phyloP scores from a whole-genome alignment of 1,284 basidiomycete genomes.

The Kwoniella shivajii region DNA sequence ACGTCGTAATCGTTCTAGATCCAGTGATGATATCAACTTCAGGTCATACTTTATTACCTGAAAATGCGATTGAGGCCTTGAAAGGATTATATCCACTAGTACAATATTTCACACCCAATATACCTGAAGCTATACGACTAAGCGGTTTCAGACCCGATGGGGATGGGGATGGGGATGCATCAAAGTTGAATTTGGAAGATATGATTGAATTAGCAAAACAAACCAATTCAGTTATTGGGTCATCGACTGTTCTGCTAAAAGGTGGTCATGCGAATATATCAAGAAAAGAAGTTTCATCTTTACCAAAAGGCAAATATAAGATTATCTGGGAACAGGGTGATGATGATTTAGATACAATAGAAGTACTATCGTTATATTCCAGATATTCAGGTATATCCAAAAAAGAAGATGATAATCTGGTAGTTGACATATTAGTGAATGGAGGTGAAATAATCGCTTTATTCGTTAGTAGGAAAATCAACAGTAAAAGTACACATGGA shows the following conservation, averaged over 20 bases:
- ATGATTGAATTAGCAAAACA: constrained; percentile 66
- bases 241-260: constrained; percentile 72
- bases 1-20: constrained; percentile 74
- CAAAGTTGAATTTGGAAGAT: constrained; percentile 61
- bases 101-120: constrained; percentile 82
- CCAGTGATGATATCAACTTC: constrained; percentile 94
- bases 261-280: constrained; percentile 74
- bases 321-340: constrained; percentile 30
- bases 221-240: constrained; percentile 60
- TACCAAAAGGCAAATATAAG: constrained; percentile 11
- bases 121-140: constrained; percentile 72
- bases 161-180: background rate
- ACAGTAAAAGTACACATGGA: constrained; percentile 80
- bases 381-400: constrained; percentile 4
- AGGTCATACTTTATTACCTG: constrained; percentile 74
- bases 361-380: constrained; percentile 30
- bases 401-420: constrained; percentile 51
- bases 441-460: constrained; percentile 55
- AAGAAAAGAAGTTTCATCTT: constrained; percentile 56
- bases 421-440: constrained; percentile 73
- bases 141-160: background rate
- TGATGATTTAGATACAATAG: constrained; percentile 29
- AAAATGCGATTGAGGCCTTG: constrained; percentile 67
- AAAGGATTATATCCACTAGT: constrained; percentile 73
- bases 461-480: constrained; percentile 67